A percentile compares a stretch with the other conserved stretches of the same genome.
These are phyloP conservation scores for Trematosphaeria pertusa DNA, from an alignment of 2,329 filamentous ascomycete species.

Conservation along the genomic window DNA sequence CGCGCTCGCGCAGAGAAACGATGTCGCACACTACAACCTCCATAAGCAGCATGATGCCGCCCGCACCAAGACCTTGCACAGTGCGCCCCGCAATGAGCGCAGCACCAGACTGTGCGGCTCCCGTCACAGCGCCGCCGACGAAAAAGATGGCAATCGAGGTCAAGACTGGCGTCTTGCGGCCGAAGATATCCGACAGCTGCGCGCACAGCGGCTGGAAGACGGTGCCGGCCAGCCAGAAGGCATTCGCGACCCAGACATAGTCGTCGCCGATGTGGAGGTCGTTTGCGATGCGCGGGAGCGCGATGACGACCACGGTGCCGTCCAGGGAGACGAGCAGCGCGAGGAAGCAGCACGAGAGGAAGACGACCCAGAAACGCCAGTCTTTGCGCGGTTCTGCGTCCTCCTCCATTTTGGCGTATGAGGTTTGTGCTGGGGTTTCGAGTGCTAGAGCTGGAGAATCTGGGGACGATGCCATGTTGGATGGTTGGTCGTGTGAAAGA, in stretches of 20 bases:
- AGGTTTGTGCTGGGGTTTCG: too few species aligned
- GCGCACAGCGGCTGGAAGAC: conserved; percentile 2
- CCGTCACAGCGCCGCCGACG: background rate
- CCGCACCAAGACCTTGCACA: conserved; percentile 59
- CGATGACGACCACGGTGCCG: conserved; percentile 40
- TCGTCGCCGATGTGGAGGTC: background rate
- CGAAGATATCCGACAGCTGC: conserved; percentile 25
- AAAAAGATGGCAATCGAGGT: conserved; percentile 52
- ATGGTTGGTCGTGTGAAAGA: too few species aligned
- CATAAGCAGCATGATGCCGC: conserved; percentile 51
- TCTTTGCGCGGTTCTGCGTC: too few species aligned
- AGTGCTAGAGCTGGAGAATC: too few species aligned
- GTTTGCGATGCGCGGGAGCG: conserved; percentile 41
- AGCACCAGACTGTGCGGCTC: background rate
- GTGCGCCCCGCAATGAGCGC: conserved; percentile 61
- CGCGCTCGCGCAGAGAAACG: conserved; percentile 53
- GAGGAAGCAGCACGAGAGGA: conserved; percentile 32
- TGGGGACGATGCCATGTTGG: too few species aligned
- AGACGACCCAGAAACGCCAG: conserved; percentile 40
- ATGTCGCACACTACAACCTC: conserved; percentile 58
- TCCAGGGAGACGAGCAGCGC: conserved; percentile 35
- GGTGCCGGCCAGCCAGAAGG: background rate
- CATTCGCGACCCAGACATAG: conserved; percentile 17
- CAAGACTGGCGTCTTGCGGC: conserved; percentile 39
- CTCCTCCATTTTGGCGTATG: too few species aligned